phyloP scores from a whole-genome alignment of 352 stramenopile genomes.

The Phytophthora vignae region DNA sequence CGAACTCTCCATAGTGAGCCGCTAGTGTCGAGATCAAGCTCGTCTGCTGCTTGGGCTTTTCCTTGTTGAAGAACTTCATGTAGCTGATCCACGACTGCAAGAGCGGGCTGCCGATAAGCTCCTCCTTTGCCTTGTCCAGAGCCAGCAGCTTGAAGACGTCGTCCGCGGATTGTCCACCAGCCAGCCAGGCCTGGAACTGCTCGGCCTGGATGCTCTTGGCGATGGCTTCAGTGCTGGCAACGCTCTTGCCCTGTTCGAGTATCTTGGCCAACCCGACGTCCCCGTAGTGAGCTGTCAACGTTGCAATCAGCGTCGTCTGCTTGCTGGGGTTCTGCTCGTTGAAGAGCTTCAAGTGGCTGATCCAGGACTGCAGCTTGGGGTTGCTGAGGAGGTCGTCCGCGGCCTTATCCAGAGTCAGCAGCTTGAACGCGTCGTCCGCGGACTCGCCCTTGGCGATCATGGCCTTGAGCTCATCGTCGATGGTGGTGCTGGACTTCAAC shows the following conservation, averaged over 20 bases:
- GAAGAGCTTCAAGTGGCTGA: slow-evolving; percentile 17
- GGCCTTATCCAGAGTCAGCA: slow-evolving; percentile 18
- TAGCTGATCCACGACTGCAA: background rate
- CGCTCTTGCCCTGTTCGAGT: background rate
- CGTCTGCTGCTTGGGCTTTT: slow-evolving; percentile 9
- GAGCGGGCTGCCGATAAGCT: background rate
- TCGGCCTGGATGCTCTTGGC: background rate
- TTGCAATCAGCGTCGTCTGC: slow-evolving; percentile 7
- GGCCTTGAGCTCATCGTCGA: slow-evolving; percentile 8
- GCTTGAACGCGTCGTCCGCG: slow-evolving; percentile 13
- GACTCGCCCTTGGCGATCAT: slow-evolving; percentile 16
- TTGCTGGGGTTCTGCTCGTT: slow-evolving; percentile 18
- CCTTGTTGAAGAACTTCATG: slow-evolving; percentile 14
- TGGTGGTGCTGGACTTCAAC: slow-evolving; percentile 17
- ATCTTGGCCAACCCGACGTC: background rate
- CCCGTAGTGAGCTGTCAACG: background rate
- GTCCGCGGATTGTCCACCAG: background rate
- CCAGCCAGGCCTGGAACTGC: background rate
- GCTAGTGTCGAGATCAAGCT: slow-evolving; percentile 5
- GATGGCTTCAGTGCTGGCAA: background rate
- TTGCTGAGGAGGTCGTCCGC: slow-evolving; percentile 15
- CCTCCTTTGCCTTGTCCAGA: background rate
- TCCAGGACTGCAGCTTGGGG: slow-evolving; percentile 2
- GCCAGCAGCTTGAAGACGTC: slow-evolving; percentile 1
- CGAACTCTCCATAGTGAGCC: background rate